Conservation (phyloP, 495 filamentous ascomycete species). For the Cetradonia linearis region DNA sequence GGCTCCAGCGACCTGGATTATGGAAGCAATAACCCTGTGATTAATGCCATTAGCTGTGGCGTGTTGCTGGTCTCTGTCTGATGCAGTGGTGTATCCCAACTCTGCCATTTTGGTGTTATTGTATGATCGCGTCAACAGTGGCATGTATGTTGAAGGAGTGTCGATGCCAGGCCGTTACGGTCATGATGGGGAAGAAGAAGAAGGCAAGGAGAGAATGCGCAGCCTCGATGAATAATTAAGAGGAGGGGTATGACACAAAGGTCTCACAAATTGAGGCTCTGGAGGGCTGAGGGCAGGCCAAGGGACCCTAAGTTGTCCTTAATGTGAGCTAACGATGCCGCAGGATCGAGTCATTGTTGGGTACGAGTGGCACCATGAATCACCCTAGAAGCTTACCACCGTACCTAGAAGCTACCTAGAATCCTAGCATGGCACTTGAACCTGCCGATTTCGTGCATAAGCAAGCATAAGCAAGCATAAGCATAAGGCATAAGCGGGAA, state of each 20-base stretch:
- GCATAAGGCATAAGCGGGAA: no score
- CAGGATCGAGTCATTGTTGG: constrained; percentile 1
- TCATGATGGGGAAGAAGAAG: not conserved
- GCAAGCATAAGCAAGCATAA: no score
- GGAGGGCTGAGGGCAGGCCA: not conserved
- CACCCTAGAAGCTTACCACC: not conserved
- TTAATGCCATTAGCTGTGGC: constrained; percentile 1
- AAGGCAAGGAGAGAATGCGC: not conserved
- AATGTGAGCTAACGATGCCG: not conserved
- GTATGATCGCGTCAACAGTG: not conserved
- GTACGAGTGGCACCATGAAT: not conserved
- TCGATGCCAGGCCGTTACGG: not conserved
- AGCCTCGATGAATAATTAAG: not conserved
- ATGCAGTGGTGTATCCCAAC: constrained; percentile 6
- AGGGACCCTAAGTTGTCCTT: not conserved
- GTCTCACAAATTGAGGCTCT: constrained; percentile 1
- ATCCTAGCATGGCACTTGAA: not conserved
- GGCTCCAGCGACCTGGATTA: constrained; percentile 34
- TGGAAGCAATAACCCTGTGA: constrained; percentile 24
- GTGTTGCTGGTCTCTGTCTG: not conserved
- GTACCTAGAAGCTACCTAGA: constrained; percentile 9
- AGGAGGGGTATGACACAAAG: not conserved
- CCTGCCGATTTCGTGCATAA: not conserved
- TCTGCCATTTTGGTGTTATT: constrained; percentile 12
- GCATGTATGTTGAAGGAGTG: not conserved